Evolutionary conservation across 345 rosid genomes (phyloP), one percentile per base, ranked within the genome.

Genomic region (Salix suchowensis): DNA sequence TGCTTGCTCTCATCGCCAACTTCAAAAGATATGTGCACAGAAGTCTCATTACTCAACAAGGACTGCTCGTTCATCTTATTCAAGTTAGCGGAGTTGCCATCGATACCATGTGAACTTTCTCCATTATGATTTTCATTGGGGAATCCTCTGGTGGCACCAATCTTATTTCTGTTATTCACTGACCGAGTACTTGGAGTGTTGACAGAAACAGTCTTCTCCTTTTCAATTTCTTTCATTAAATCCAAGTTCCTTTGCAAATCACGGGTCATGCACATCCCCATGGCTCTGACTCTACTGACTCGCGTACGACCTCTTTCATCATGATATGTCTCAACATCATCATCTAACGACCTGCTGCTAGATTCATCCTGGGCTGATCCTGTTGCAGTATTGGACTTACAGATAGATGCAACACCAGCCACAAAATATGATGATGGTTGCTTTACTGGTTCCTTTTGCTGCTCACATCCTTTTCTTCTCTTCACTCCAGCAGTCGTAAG

Each of bases 201-300:
- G 30, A 74, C 77, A 46, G 76, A 68, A 74, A 73, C 77, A 39
- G 74, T 78, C 74, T 60, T 78, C 70, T 87, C 96, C 10, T 81
- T 79, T 72, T 91, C 95, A 82, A 88, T 81, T 88, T 93, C 96
- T 82, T 86, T 93, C 93, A 95, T 93, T 88, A 95, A 78, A 80
- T 89, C 96, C 82, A 95, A 85, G 87, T 95, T 95, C 87, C 98
- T 88, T 79, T 91, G 97, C 78, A 95, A 87, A 87, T 95, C 98
- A 80, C 96, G 90, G 39, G 98, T 95, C 97, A 95, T 93, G 65
- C 88, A 90, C 81, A 95, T 86, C 60, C 98, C 98, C 97, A 95
- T 91, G 73, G 94, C 97, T 86, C 90, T 88, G 75, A 87, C 83
- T 81, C 86, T 89, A 84, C 90, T 91, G 67, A 95, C 89, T 79